These are phyloP conservation scores for Juncus effusus DNA, from an alignment of 176 grass and related monocot genomes.

Conservation along the genomic window DNA sequence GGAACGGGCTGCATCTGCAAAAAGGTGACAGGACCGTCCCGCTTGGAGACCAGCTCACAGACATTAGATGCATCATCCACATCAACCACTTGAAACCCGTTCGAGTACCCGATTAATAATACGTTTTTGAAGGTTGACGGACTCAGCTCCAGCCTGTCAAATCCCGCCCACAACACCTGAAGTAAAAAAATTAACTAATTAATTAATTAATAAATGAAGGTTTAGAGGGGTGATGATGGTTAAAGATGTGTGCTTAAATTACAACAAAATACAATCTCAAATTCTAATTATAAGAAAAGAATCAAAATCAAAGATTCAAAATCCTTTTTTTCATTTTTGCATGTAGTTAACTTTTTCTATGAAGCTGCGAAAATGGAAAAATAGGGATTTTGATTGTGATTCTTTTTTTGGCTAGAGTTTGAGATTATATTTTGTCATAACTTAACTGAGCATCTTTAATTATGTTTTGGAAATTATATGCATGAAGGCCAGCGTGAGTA, in stretches of 20 bases:
- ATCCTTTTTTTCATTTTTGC: too few species aligned
- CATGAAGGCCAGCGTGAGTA: too few species aligned
- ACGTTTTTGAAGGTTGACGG: slow-evolving; percentile 86
- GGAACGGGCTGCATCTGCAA: slow-evolving; percentile 97
- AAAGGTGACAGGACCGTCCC: slow-evolving; percentile 94
- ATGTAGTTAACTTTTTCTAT: too few species aligned
- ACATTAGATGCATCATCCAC: slow-evolving; percentile 96
- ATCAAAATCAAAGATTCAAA: too few species aligned
- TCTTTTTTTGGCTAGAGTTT: too few species aligned
- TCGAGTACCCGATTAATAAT: slow-evolving; percentile 88
- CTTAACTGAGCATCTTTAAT: too few species aligned
- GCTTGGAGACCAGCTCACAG: slow-evolving; percentile 92
- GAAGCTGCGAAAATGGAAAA: too few species aligned
- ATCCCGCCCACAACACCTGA: slow-evolving; percentile 95
- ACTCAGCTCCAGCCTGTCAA: slow-evolving; percentile 79
- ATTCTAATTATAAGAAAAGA: too few species aligned
- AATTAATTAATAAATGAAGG: neutral
- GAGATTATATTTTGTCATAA: too few species aligned
- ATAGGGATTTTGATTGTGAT: too few species aligned
- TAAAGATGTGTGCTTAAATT: neutral
- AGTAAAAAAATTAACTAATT: slow-evolving; percentile 9
- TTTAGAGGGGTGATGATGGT: slow-evolving; percentile 17
- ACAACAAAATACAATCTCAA: too few species aligned
- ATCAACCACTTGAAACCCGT: slow-evolving; percentile 99
- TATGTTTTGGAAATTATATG: too few species aligned